These are phyloP conservation scores for Trichoderma atroviride DNA, from an alignment of 2,329 filamentous ascomycete genomes.

Conservation along the genomic window DNA sequence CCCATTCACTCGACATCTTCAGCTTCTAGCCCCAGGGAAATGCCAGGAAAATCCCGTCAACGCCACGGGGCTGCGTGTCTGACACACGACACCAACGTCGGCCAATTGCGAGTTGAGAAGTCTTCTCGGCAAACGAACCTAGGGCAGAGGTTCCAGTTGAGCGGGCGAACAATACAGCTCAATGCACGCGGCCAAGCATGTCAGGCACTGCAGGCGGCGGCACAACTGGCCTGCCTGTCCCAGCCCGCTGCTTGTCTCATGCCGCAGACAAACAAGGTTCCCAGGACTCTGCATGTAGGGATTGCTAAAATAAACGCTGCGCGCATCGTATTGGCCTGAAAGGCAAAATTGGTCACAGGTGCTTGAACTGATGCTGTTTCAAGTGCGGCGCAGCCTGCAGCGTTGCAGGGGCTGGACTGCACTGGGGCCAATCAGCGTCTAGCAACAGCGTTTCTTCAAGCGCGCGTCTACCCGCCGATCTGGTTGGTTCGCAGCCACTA, in stretches of 20 bases:
- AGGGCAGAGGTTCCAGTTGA: background rate
- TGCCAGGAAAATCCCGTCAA: constrained; percentile 9
- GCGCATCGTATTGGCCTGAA: constrained; percentile 9
- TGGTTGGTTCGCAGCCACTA: constrained; percentile 1
- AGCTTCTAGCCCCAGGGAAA: background rate
- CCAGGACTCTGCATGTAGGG: background rate
- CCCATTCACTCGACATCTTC: background rate
- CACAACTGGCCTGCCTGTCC: background rate
- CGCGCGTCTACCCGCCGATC: constrained; percentile 9
- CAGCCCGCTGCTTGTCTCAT: background rate
- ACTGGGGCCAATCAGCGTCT: background rate
- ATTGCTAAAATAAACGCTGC: background rate
- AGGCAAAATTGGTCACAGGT: constrained; percentile 2
- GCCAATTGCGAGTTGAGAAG: background rate
- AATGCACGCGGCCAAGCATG: background rate
- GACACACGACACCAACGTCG: constrained; percentile 10
- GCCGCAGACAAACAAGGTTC: background rate
- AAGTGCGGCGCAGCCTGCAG: constrained; percentile 19
- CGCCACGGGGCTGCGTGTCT: constrained; percentile 11
- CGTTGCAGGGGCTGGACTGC: background rate
- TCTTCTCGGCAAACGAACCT: background rate
- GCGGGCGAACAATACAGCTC: constrained; percentile 2
- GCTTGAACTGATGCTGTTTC: constrained; percentile 12
- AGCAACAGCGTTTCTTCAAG: constrained; percentile 12
- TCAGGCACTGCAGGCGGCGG: background rate